Base-by-base conservation (phyloP, 2,329 filamentous ascomycete genomes). In the Atkinsonella hypoxylon region DNA sequence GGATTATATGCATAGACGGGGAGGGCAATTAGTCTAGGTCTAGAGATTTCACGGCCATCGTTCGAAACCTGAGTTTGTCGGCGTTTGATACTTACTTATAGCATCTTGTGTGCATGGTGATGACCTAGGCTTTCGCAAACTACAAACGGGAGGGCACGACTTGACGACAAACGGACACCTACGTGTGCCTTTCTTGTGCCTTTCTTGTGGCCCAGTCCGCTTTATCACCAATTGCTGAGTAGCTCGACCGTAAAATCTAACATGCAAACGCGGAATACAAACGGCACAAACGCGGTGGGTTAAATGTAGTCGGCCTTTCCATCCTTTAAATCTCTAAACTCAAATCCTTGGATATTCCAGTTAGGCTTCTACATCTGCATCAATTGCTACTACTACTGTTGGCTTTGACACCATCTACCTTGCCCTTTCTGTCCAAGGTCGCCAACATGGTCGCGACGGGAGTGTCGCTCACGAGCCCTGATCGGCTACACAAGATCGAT, bases 401-500 rank as follows among this genome's bases (percentile, higher is more conserved):
- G 26, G 26, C 26, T 26, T 26, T 8, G 26, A 26, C 8, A 26
- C 26, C 4, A 26, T 26, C 8, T 26, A 26, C 11, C 18, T 42
- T 22, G n/a, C 18, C 2, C 40, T 20, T 11, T 7, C 40, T 20
- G n/a, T 31, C 36, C 3, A n/a, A 3, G 15, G 31, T 20, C n/a
- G 13, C 22, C 34, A 32, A 46, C 11, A 50, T 50, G 48, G n/a
- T 15, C 6, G 31, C 8, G 9, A 13, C 32, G 15, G 41, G 18
- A 26, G 22, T 12, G 5, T 45, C 41, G 7, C 42, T 52, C 9
- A 45, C 50, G 20, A 50, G 44, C 34, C 51, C 51, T 2, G 51
- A 49, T 13, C 44, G 38, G 6, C 51, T 52, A 7, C 43, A 43
- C 43, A 68, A 67, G 49, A 62, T 74, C 26, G 71, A 74, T 55